Base-by-base conservation (phyloP, 2,329 filamentous ascomycete genomes). In the Calonectria pseudoreteaudii region DNA sequence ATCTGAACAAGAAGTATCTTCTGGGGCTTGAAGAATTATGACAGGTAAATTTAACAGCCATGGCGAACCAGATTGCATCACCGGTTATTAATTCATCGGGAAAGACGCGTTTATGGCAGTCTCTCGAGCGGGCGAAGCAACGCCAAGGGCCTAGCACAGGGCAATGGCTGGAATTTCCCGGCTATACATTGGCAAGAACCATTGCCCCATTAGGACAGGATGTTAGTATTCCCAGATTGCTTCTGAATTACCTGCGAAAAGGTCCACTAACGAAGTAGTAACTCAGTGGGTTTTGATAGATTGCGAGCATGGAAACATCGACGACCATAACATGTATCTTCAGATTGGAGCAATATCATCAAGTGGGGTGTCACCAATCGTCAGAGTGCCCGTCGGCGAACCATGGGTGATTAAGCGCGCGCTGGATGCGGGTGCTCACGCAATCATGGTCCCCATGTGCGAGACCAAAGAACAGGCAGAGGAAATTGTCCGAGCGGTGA, bases 251-350 rank as follows among this genome's bases (percentile, higher is more conserved):
- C 28, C 13, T 11, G 44, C 16, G 14, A 18, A 38, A 28, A 9
- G 1, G 18, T 36, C 14, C 14, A 26, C 20, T 60, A 26, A 60
- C 56, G 4, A 28, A 18, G 28, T 14, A 23, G 13, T 2, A 8
- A 41, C 18, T 28, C 64, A 76, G 68, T 92, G 91, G 86, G 88
- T 93, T 5, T 86, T 92, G 79, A 88, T 87, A 68, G 87, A 86
- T 72, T 85, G 84, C 52, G 86, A 86, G 71, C 86, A 87, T 75
- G 86, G 86, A 18, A 85, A 83, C 72, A 84, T 87, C 69, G 83
- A 83, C 41, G 86, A 87, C 74, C 81, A 82, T 53, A 79, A 82
- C 11, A 87, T 86, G 86, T 82, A 88, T 78, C 86, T 87, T 75
- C 84, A 85, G 8, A 85, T 87, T 10, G 84, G 84, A n/a, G 87